Base-by-base conservation (phyloP, 2,329 filamentous ascomycete genomes). In the Leptographium lundbergii region DNA sequence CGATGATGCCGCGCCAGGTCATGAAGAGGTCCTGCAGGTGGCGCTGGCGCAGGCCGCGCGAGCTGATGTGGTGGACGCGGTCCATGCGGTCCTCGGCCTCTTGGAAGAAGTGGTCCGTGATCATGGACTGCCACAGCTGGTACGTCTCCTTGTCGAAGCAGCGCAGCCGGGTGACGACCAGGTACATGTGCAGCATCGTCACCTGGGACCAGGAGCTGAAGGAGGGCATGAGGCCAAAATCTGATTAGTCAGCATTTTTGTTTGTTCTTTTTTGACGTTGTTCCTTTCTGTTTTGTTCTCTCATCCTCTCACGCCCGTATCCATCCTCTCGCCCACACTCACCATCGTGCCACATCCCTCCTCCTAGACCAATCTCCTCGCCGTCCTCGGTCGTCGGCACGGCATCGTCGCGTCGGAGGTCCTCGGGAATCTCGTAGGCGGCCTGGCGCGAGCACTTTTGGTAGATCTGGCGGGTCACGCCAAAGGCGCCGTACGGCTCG, bases 151-250 rank as follows among this genome's bases (percentile, higher is more conserved):
- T 75, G 25, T 89, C 85, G 66, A 96, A 82, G 71, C 85, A 86
- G 64, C 94, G 88, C 66, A 96, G 77, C 59, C 91, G 87, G 54
- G 89, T 87, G 59, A 89, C 88, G 61, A 97, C 74, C 60, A 96
- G 81, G 77, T 96, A 97, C 81, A 99, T 88, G 77, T 99, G 92
- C 60, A 99, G 81, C 79, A 96, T 95, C 42, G 91, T 94, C 52
- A 97, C 86, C 73, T 97, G 91, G 24, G 91, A 89, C 94, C 94
- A 99, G 59, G 89, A 92, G 69, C 86, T 91, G 73, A 99, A 99
- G 0, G 91, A 97, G 0, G 91, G 89, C 36, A 81, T 79, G 22
- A 99, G 82, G 29, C 82, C 82, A 63, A 96, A 82, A 57, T 86
- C 89, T 95, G 67, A 1, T 56, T 17, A 53, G 56, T 48, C 39